Evolutionary conservation across 768 basidiomycete species (phyloP).

Genomic region (Rossbeevera mucosa): DNA sequence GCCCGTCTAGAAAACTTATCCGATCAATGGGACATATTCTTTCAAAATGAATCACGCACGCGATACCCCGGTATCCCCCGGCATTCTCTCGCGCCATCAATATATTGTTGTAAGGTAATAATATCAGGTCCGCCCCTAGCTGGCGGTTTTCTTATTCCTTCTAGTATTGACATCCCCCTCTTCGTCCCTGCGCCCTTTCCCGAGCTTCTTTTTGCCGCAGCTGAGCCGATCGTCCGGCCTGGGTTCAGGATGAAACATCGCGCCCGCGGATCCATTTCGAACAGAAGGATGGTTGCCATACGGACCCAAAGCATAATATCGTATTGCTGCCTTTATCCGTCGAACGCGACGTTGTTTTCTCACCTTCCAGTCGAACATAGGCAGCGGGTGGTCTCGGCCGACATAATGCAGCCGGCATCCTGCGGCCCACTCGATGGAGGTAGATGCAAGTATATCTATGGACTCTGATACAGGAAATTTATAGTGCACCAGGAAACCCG

Average conservation of each 20-base stretch:
- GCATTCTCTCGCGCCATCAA: conserved; percentile 12
- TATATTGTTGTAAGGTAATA: conserved; percentile 6
- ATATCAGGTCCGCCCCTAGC: conserved; percentile 2
- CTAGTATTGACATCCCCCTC: conserved; percentile 10
- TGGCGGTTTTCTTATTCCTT: conserved; percentile 12
- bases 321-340: conserved; percentile 6
- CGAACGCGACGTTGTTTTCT: conserved; percentile 12
- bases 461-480: not conserved
- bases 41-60: not conserved
- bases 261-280: conserved; percentile 24
- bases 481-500: conserved; percentile 13
- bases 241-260: conserved; percentile 16
- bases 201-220: conserved; percentile 20
- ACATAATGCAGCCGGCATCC: conserved; percentile 3
- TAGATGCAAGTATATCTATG: conserved; percentile 1
- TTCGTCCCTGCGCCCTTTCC: conserved; percentile 15
- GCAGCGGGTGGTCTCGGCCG: conserved; percentile 5
- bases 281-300: conserved; percentile 19
- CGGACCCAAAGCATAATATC: conserved; percentile 1
- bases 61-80: conserved; percentile 20
- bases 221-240: conserved; percentile 19
- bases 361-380: conserved; percentile 13
- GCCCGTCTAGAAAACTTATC: conserved; percentile 1
- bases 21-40: not conserved
- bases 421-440: conserved; percentile 1